These are phyloP conservation scores for Wallemia mellicola DNA, from an alignment of 1,284 basidiomycete species.

Conservation along the genomic window DNA sequence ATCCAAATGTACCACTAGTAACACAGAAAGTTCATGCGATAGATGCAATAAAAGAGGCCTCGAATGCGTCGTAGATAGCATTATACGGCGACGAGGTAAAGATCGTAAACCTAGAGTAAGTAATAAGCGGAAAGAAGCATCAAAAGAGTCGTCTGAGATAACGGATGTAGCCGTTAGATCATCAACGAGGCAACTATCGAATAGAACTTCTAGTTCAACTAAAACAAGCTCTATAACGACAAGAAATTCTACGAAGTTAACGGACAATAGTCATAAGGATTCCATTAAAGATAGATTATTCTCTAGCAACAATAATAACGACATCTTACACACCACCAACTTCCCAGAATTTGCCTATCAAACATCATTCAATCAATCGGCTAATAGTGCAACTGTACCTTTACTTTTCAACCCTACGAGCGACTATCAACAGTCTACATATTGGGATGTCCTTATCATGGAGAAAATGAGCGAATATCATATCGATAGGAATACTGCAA, in stretches of 20 bases:
- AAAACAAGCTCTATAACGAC: not conserved
- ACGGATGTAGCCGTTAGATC: not conserved
- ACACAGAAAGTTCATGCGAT: not conserved
- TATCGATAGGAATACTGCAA: not conserved
- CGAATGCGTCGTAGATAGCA: not conserved
- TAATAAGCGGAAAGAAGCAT: not conserved
- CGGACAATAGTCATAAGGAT: not conserved
- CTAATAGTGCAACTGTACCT: not conserved
- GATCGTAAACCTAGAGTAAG: not conserved
- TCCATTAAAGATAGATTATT: not conserved
- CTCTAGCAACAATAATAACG: not conserved
- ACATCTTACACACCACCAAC: not conserved
- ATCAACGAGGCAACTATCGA: too few species aligned
- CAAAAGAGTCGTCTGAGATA: not conserved
- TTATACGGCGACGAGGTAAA: not conserved
- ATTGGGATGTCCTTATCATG: not conserved
- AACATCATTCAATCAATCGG: not conserved
- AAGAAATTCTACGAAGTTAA: not conserved
- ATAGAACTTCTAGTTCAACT: too few species aligned
- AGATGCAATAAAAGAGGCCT: not conserved
- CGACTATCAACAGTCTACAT: not conserved
- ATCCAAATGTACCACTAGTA: not conserved
- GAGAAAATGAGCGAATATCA: not conserved
- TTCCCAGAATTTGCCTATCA: not conserved
- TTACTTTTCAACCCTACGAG: not conserved